Evolutionary conservation across 352 stramenopile species (phyloP), one percentile per base, ranked within the genome.

Genomic region (Globisporangium okanoganense): DNA sequence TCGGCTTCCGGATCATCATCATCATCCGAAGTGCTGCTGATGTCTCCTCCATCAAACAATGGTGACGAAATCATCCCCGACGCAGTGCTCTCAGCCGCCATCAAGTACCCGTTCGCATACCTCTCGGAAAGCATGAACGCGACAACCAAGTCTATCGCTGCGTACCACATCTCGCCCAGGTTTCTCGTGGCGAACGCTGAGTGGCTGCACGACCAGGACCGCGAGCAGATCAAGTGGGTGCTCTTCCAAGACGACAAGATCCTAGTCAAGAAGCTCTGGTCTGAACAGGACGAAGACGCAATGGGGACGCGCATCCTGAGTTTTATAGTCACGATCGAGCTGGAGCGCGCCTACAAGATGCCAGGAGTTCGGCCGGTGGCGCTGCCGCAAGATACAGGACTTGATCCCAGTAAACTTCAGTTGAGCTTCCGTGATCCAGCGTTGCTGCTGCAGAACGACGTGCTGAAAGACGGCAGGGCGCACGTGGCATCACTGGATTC

Each of bases 201-300:
- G 5, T 61, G 55, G 55, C n/a, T 52, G 16, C n/a, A 4, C n/a
- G n/a, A n/a, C n/a, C n/a, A n/a, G n/a, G n/a, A n/a, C n/a, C n/a
- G n/a, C 9, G 25, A 51, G n/a, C 27, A 22, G 9, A 31, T 61
- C 27, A 31, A 61, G 41, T 61, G 27, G 40, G 40, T 61, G 55
- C 18, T 61, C 2, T 53, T 61, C 22, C 40, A 16, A 41, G 18
- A 44, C 29, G n/a, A 43, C 22, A 61, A 61, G 55, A 22, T 33
- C 27, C 25, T 5, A 2, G 27, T 53, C 18, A 33, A 31, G 5
- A 33, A 6, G 12, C 4, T 54, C 2, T 43, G 0, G 55, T 35
- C 35, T 12, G 29, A 61, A 44, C 2, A 22, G 3, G n/a, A 61
- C 12, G 6, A 10, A 5, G 2, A 1, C 24, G 7, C 18, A 10